Conservation (phyloP, 176 grass and related monocot genomes). For the Guadua angustifolia region DNA sequence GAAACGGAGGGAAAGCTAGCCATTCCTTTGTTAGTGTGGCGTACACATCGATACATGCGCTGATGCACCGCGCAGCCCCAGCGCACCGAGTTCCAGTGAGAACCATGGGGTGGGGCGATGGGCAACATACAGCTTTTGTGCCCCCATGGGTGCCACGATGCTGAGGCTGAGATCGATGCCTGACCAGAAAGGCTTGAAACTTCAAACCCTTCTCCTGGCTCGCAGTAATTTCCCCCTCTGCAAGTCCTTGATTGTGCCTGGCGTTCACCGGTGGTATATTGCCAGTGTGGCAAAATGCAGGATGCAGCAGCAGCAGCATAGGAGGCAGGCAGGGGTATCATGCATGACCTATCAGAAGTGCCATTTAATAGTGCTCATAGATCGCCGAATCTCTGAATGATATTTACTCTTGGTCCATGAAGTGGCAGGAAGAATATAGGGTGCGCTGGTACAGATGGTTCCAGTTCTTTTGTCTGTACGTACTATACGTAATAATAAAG, state of each 20-base stretch:
- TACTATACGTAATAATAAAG: not conserved
- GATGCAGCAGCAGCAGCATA: not conserved
- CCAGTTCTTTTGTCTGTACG: conserved; percentile 12
- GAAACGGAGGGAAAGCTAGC: conserved; percentile 27
- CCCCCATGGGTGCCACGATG: not conserved
- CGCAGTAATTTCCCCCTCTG: not conserved
- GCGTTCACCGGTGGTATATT: not conserved
- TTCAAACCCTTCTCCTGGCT: not conserved
- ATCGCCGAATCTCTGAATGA: conserved; percentile 13
- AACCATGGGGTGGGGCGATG: not conserved
- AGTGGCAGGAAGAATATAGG: not conserved
- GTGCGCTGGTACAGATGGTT: not conserved
- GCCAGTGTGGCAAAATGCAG: not conserved
- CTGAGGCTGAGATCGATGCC: not conserved
- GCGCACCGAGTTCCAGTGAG: not conserved
- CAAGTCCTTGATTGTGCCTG: not conserved
- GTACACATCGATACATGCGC: not conserved
- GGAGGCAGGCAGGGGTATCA: not conserved
- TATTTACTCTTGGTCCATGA: not conserved
- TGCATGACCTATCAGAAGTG: conserved; percentile 10
- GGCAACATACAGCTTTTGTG: conserved; percentile 24
- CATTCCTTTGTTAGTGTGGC: not conserved
- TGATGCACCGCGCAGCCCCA: not conserved
- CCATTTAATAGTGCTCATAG: not conserved
- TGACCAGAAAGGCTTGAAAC: not conserved